phyloP scores from a whole-genome alignment of 2,329 filamentous ascomycete species.

The Nemania sp. region DNA sequence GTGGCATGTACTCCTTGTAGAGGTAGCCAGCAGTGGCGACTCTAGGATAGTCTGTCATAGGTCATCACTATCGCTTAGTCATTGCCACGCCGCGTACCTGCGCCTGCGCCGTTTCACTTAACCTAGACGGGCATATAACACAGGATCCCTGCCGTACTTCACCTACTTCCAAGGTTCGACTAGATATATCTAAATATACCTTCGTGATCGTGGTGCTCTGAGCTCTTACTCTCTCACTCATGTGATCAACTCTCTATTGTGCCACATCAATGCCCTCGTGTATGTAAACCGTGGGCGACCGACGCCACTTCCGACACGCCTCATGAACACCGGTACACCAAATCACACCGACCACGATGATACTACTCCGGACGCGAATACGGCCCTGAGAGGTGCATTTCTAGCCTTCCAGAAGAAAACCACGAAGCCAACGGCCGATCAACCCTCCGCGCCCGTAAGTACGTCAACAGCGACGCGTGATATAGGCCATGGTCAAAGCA shows the following conservation, averaged over 20 bases:
- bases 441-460: constrained; percentile 14
- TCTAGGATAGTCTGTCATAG: too few species aligned
- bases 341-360: constrained; percentile 37
- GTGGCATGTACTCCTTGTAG: too few species aligned
- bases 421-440: constrained; percentile 20
- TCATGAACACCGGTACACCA: constrained; percentile 36
- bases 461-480: constrained; percentile 2
- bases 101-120: too few species aligned
- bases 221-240: neutral
- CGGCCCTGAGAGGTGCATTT: constrained; percentile 57
- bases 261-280: constrained; percentile 25
- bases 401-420: constrained; percentile 54
- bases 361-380: constrained; percentile 38
- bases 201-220: neutral
- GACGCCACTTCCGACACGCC: constrained; percentile 25
- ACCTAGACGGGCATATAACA: too few species aligned
- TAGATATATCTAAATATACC: too few species aligned
- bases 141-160: too few species aligned
- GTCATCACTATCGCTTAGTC: too few species aligned
- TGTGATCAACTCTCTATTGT: neutral
- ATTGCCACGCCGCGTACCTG: too few species aligned
- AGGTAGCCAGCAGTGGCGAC: too few species aligned
- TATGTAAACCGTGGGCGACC: constrained; percentile 16
- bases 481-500: constrained; percentile 31
- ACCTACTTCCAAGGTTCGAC: too few species aligned